A percentile compares a stretch with the other conserved stretches of the same genome.
These are phyloP conservation scores for Domatiomyces catenatus DNA, from an alignment of 2,329 filamentous ascomycete genomes.

Conservation along the genomic window DNA sequence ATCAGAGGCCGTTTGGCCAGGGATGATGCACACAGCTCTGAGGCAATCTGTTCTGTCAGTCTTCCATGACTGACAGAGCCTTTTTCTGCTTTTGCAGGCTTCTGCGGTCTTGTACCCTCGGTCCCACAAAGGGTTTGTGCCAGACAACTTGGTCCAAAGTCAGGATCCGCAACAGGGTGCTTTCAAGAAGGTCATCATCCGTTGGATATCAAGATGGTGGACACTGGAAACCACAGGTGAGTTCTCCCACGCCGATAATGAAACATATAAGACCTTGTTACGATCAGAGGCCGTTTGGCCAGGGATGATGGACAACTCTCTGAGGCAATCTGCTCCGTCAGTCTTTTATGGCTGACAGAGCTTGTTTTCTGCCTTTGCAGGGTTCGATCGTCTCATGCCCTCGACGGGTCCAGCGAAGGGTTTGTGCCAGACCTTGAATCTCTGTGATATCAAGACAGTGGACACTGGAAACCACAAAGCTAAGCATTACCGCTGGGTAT, in stretches of 20 bases:
- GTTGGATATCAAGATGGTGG: not conserved
- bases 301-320: not conserved
- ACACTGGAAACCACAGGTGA: not conserved
- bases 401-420: not conserved
- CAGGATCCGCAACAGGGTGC: too few species aligned
- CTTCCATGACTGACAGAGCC: too few species aligned
- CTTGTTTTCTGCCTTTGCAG: not conserved
- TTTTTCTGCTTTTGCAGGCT: too few species aligned
- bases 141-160: not conserved
- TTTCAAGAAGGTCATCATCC: not conserved
- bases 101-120: too few species aligned
- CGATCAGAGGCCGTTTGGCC: not conserved
- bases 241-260: not conserved
- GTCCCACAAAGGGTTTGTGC: too few species aligned
- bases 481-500: too few species aligned
- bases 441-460: too few species aligned
- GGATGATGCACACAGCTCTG: not conserved
- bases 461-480: too few species aligned
- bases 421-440: too few species aligned
- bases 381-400: not conserved
- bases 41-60: not conserved
- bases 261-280: not conserved
- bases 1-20: too few species aligned
- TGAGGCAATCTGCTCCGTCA: not conserved
- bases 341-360: not conserved